Evolutionary conservation across 1,139 yeast species (phyloP), one percentile per base, ranked within the genome.

Genomic region (Lizanozyma gosingica): DNA sequence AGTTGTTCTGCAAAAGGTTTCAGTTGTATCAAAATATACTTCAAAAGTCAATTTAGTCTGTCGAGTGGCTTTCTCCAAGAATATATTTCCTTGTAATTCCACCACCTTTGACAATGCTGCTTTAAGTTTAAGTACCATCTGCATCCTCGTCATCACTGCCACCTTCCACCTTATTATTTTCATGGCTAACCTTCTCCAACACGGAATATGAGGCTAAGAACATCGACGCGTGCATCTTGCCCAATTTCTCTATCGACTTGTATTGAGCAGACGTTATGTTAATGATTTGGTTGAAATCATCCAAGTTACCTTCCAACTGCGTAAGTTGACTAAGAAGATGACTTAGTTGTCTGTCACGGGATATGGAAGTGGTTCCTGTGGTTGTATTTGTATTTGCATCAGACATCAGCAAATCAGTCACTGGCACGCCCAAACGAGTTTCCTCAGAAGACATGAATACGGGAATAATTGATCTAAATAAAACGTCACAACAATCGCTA

Each of bases 311-410:
- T 45, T 78, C 80, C 11, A 80, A 61, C 49, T 76, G 80, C 0
- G 81, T 79, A 32, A 80, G 63, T 52, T 80, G 85, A 17, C 82
- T 71, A 49, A 78, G 78, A 41, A 80, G 60, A 53, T 78, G 83
- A 34, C 78, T 65, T 44, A 79, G 55, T 51, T 79, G 84, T 18
- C 82, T 67, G 41, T 76, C 29, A 11, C 29, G 29, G 6, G 29
- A 6, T 22, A 22, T 22, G 6, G 29, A 22, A 6, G 29, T 22
- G 6, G 29, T 22, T 6, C 9, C 29, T 22, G 29, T 22, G 11
- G 6, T 22, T 22, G 29, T 22, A 11, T 22, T 22, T 6, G 29
- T 22, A 11, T 6, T 11, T 6, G 29, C 6, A 6, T 22, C 29
- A 22, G 29, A 22, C 9, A 22, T n/a, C n/a, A n/a, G n/a, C n/a